These are phyloP conservation scores for Phytophthora pisi DNA, from an alignment of 352 stramenopile species.

Conservation along the genomic window DNA sequence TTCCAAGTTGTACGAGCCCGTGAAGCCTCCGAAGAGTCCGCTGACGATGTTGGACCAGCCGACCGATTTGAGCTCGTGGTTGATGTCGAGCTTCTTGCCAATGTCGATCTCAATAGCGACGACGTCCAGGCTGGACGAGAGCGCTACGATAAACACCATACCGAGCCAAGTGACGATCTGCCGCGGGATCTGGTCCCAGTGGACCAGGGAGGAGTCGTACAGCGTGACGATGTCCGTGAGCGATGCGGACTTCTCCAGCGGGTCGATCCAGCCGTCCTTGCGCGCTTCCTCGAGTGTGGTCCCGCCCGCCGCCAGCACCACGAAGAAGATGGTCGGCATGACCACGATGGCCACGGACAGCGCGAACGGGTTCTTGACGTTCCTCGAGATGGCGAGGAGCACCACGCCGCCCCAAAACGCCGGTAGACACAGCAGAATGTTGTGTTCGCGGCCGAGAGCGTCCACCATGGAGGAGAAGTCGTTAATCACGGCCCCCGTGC, in stretches of 20 bases:
- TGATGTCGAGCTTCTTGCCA: conserved; percentile 92
- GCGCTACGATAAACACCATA: conserved; percentile 97
- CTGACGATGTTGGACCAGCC: conserved; percentile 96
- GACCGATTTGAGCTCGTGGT: conserved; percentile 93
- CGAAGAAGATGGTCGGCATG: conserved; percentile 92
- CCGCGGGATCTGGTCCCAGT: conserved; percentile 87
- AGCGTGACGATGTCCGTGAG: conserved; percentile 79
- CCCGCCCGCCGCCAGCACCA: conserved; percentile 69
- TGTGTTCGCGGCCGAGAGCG: conserved; percentile 50
- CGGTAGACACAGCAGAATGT: conserved; percentile 82
- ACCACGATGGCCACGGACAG: conserved; percentile 81
- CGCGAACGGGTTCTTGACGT: conserved; percentile 66
- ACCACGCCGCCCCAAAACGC: conserved; percentile 80
- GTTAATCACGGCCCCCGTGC: conserved; percentile 89
- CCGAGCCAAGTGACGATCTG: conserved; percentile 91
- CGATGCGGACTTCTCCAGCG: conserved; percentile 52
- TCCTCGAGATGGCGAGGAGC: conserved; percentile 78
- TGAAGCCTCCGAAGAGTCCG: conserved; percentile 95
- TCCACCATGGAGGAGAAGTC: conserved; percentile 76
- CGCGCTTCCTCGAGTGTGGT: conserved; percentile 90
- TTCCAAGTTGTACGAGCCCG: conserved; percentile 97
- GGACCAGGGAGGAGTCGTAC: conserved; percentile 89
- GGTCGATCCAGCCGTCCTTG: conserved; percentile 86
- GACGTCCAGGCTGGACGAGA: conserved; percentile 96
- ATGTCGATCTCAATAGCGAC: conserved; percentile 97